Evolutionary conservation across 352 stramenopile species (phyloP).

Genomic region (Phytopythium ostracodes): DNA sequence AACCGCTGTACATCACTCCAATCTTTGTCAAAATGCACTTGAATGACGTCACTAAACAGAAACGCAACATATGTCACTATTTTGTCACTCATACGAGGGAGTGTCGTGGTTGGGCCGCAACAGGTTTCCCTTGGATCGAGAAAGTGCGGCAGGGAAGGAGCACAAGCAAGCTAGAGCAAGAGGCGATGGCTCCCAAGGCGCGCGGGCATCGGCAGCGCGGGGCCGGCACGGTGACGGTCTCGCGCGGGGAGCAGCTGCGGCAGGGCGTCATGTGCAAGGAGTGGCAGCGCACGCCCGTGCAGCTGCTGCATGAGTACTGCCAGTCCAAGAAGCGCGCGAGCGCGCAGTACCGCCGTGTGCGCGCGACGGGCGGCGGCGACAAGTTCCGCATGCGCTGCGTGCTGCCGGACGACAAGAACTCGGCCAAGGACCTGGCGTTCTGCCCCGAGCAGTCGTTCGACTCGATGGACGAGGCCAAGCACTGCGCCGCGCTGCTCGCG

Average conservation of each 20-base stretch:
- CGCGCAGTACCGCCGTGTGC: conserved; percentile 58
- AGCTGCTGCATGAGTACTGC: conserved; percentile 93
- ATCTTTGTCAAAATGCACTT: not conserved
- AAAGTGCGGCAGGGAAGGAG: not conserved
- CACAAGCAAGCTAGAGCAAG: not conserved
- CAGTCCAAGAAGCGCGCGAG: conserved; percentile 89
- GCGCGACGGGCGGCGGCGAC: conserved; percentile 28
- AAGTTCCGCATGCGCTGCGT: conserved; percentile 67
- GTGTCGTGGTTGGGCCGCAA: not conserved
- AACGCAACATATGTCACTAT: not conserved
- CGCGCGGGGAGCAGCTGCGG: conserved; percentile 65
- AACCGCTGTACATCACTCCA: not conserved
- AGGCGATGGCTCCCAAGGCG: conserved; percentile 12
- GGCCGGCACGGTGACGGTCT: conserved; percentile 85
- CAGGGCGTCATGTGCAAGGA: conserved; percentile 91
- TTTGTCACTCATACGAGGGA: not conserved
- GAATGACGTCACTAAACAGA: not conserved
- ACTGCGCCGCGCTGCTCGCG: conserved; percentile 91
- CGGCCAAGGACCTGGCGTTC: conserved; percentile 93
- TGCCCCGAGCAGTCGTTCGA: conserved; percentile 82
- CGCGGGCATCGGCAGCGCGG: conserved; percentile 83
- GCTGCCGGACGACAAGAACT: conserved; percentile 92
- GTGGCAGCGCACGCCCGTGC: conserved; percentile 92
- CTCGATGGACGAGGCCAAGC: conserved; percentile 87
- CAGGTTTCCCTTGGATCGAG: not conserved